These are phyloP conservation scores for Vitis rupestris DNA, from an alignment of 164 flowering plant species.

Conservation along the genomic window DNA sequence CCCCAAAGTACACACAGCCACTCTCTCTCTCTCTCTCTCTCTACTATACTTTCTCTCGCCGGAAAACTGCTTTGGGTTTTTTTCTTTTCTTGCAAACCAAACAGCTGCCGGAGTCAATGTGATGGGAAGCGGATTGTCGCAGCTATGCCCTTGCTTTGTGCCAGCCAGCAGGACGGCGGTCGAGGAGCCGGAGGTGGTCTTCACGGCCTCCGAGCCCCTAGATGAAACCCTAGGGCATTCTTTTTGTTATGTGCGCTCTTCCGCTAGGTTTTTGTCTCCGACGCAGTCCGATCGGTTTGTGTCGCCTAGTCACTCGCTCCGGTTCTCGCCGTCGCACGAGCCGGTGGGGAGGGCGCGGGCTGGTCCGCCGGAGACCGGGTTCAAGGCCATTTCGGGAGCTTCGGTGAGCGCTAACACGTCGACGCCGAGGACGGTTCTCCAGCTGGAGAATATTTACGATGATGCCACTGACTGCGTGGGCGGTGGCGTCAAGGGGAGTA, in stretches of 20 bases:
- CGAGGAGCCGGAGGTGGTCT: constrained; percentile 36
- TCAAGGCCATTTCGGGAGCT: constrained; percentile 91
- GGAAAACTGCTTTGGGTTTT: background rate
- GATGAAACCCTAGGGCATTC: constrained; percentile 99
- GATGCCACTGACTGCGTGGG: constrained; percentile 29
- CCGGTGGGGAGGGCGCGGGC: constrained; percentile 22
- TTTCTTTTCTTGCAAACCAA: constrained; percentile 11
- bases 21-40: constrained; percentile 15
- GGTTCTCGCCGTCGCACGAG: constrained; percentile 55
- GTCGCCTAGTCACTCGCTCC: constrained; percentile 68
- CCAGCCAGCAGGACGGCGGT: constrained; percentile 25
- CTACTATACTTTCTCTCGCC: background rate
- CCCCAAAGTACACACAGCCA: background rate
- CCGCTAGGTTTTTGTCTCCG: constrained; percentile 72
- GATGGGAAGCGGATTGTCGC: constrained; percentile 70
- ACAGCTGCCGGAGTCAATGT: constrained; percentile 39
- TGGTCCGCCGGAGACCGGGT: constrained; percentile 44
- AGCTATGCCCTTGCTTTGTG: constrained; percentile 46
- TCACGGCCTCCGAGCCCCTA: constrained; percentile 49
- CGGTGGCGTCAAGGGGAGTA: constrained; percentile 20
- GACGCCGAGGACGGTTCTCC: constrained; percentile 71
- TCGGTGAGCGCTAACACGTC: constrained; percentile 87
- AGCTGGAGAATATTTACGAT: constrained; percentile 48
- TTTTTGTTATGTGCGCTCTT: constrained; percentile 89
- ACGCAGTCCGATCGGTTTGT: constrained; percentile 69